Evolutionary conservation across 805 yeast species (phyloP), one percentile per base, ranked within the genome.

Genomic region (Starmerella apis): DNA sequence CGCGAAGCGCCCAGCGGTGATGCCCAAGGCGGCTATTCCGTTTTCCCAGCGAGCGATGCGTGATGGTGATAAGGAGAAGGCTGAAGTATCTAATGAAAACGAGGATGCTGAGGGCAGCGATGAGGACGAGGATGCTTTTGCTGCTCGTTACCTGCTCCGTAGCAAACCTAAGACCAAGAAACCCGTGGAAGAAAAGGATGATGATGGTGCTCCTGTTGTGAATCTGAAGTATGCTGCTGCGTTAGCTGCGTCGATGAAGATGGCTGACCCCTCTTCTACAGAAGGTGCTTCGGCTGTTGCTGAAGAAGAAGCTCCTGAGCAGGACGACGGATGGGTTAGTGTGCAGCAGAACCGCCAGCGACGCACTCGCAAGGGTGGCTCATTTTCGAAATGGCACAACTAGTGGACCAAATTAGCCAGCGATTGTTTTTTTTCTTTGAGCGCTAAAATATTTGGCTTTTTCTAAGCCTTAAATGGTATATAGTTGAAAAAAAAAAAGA

Each of bases 61-160:
- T 46, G 54, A 46, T 33, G 23, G 16, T 16, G 48, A 31, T 22
- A 41, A 41, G 27, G 28, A 39, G n/a, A 14, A 38, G 18, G 31
- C 20, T n/a, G 43, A 38, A 20, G 19, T 5, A 11, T 27, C 42
- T 14, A 46, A 46, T 27, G 44, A 33, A 9, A 24, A 30, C 28
- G 45, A 47, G 36, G 44, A 39, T n/a, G 25, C 33, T 25, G 50
- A 32, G 24, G 57, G 46, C 20, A 46, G 42, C 19, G 48, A 49
- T 35, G 55, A 54, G 44, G 61, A 53, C 37, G 66, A 63, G 42
- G 68, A 65, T 38, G 55, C 55, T 43, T 60, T 59, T 33, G 61
- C 62, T 20, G 63, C 62, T 9, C 52, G 51, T 22, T 56, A 45
- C 56, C 54, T 56, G 20, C 48, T 59, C 45, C 53, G 49, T 35